Conservation (phyloP, 768 basidiomycete genomes). For the Mycena polygramma region DNA sequence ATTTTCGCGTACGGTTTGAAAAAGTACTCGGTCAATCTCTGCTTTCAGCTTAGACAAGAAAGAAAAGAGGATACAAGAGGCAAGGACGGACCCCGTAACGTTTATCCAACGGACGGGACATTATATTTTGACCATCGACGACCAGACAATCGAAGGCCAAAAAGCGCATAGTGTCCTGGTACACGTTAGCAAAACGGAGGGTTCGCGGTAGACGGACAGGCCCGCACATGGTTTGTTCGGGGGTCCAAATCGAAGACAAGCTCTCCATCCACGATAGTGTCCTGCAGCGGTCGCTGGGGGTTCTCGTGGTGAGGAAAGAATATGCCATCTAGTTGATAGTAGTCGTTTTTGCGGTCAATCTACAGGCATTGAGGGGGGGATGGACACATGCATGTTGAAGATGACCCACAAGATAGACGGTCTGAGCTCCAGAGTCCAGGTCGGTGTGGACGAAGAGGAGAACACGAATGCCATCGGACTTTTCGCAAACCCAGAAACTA, state of each 20-base stretch:
- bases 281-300: conserved; percentile 73
- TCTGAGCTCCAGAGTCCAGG: conserved; percentile 62
- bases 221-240: conserved; percentile 72
- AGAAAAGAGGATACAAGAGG: neutral
- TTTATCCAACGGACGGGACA: conserved; percentile 84
- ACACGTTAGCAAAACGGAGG: too few species aligned
- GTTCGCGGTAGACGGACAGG: conserved; percentile 7
- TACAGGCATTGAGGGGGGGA: conserved; percentile 47
- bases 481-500: conserved; percentile 99
- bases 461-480: conserved; percentile 95
- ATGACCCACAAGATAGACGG: conserved; percentile 79
- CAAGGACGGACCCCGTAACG: conserved; percentile 84
- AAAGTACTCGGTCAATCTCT: conserved; percentile 89
- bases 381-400: neutral
- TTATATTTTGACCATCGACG: conserved; percentile 87
- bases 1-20: conserved; percentile 83
- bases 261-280: conserved; percentile 93
- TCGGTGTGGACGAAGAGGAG: conserved; percentile 83
- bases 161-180: conserved; percentile 79
- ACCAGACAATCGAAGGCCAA: conserved; percentile 96
- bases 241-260: conserved; percentile 93
- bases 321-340: conserved; percentile 79
- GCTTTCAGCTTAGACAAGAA: conserved; percentile 20
- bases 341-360: conserved; percentile 96
- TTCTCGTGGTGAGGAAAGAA: conserved; percentile 93